Conservation (phyloP, 495 filamentous ascomycete species). For the Podospora fimiseda region DNA sequence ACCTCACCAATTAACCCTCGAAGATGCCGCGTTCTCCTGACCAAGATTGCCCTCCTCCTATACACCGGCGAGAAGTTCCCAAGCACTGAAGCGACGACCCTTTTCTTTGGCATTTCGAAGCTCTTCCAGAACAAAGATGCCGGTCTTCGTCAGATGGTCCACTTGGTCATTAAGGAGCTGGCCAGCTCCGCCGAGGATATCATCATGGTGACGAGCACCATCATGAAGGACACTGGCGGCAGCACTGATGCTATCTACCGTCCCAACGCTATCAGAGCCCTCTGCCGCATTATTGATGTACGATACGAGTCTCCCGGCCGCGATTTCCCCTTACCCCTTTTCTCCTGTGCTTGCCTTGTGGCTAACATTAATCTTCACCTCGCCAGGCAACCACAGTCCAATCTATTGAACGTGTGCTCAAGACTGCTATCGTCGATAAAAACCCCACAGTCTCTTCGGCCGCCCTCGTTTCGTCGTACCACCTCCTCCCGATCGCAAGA, state of each 20-base stretch:
- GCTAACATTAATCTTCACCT: constrained; percentile 8
- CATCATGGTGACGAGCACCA: constrained; percentile 98
- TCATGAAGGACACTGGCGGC: constrained; percentile 98
- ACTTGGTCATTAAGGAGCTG: constrained; percentile 95
- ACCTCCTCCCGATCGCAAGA: constrained; percentile 89
- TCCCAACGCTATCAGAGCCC: constrained; percentile 91
- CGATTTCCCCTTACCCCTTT: neutral
- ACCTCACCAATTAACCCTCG: constrained; percentile 89
- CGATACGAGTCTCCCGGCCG: constrained; percentile 15
- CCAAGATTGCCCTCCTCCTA: constrained; percentile 93
- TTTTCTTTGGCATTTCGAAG: constrained; percentile 99
- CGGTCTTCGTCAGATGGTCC: constrained; percentile 97
- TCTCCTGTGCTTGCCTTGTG: constrained; percentile 2
- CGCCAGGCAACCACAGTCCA: constrained; percentile 92
- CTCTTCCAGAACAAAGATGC: constrained; percentile 99
- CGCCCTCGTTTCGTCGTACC: constrained; percentile 94
- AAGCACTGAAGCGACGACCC: constrained; percentile 91
- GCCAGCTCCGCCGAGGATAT: constrained; percentile 96
- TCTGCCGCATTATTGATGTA: constrained; percentile 98
- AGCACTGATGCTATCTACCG: constrained; percentile 93
- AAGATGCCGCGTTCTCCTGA: constrained; percentile 90
- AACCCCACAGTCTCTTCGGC: constrained; percentile 96
- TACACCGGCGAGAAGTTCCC: constrained; percentile 97
- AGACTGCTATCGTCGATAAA: constrained; percentile 99
- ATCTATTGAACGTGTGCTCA: constrained; percentile 96